Base-by-base conservation (phyloP, 139 green algal genomes). In the Micractinium conductrix region DNA sequence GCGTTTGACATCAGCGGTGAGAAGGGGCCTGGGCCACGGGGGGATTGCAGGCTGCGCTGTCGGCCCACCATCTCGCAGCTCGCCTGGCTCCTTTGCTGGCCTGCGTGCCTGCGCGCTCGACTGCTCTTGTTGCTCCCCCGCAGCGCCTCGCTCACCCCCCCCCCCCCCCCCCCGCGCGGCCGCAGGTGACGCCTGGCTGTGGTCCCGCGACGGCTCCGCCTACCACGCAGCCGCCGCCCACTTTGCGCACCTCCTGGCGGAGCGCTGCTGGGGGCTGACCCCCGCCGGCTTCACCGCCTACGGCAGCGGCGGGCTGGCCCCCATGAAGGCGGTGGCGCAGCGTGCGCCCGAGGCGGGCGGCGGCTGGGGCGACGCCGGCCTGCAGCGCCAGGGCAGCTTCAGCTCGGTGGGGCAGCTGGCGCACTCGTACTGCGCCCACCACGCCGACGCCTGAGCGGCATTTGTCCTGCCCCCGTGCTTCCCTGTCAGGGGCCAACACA, bases 241-340 rank as follows among this genome's bases (percentile, higher is more conserved):
- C 76, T 72, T 82, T 71, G 76, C 76, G 5, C 76, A 82, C 38
- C 58, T 73, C 38, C 76, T 82, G 76, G n/a, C 40, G 33, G 76
- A 82, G 58, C 76, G 76, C 55, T 73, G 62, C 76, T 73, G 76
- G 76, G 76, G 76, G 26, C 76, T 82, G 33, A 82, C 76, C 12
- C 76, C 76, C 22, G 76, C 55, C 2, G 76, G 76, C 55, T 48
- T 8, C 53, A 58, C 58, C 53, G 72, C 14, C 40, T 53, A 40
- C 2, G 70, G 70, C 21, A 22, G 63, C n/a, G 14, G 7, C 65
- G 65, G 19, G 9, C 33, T 33, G 33, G 28, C 33, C 33, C 65
- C 35, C n/a, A 33, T 33, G n/a, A 16, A 72, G 65, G n/a, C 65
- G 33, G n/a, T 42, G 35, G 14, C 33, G 22, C 38, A 76, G 21